Evolutionary conservation across 2,329 filamentous ascomycete genomes (phyloP).

Genomic region (Botrytis aclada): DNA sequence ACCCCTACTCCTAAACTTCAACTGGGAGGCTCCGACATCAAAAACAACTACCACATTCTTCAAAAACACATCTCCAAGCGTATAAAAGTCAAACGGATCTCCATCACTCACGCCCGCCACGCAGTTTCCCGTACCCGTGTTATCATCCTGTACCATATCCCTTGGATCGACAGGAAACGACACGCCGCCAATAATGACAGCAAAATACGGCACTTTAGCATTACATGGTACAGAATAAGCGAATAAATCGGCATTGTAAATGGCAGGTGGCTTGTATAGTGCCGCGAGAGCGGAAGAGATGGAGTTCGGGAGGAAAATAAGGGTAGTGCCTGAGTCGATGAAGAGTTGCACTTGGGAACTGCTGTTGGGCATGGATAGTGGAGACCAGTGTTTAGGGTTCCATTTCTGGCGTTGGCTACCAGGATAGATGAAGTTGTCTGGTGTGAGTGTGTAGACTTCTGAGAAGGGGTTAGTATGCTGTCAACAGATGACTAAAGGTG

Average conservation of each 20-base stretch:
- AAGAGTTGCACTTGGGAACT: constrained; percentile 8
- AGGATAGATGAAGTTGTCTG: constrained; percentile 20
- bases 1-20: constrained; percentile 39
- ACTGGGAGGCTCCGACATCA: constrained; percentile 46
- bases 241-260: background rate
- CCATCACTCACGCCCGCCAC: constrained; percentile 16
- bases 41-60: constrained; percentile 51
- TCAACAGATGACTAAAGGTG: background rate
- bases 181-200: constrained; percentile 24
- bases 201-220: constrained; percentile 22
- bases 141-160: constrained; percentile 25
- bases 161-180: constrained; percentile 19
- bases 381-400: background rate
- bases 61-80: constrained; percentile 50
- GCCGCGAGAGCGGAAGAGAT: constrained; percentile 20
- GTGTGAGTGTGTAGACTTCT: constrained; percentile 24
- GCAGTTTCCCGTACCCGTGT: constrained; percentile 11
- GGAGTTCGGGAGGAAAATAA: constrained; percentile 19
- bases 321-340: constrained; percentile 24
- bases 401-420: background rate
- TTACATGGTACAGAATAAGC: constrained; percentile 22
- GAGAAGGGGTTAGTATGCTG: background rate
- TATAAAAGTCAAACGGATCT: constrained; percentile 43
- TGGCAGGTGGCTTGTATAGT: constrained; percentile 20
- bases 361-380: background rate